Conservation (phyloP, 768 basidiomycete genomes). For the Collybia sordida region DNA sequence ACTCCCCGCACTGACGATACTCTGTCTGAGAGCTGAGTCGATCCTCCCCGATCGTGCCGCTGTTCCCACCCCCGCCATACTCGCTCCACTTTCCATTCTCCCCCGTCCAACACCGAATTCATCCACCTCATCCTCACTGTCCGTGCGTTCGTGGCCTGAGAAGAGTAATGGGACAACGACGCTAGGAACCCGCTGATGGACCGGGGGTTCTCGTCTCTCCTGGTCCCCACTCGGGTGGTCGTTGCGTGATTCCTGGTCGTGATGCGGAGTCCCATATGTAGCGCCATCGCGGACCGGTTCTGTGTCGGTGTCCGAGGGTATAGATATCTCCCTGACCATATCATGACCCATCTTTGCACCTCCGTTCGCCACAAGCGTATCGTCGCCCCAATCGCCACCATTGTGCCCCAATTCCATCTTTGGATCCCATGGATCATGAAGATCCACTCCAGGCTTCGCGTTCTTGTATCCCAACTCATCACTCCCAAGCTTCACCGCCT, state of each 20-base stretch:
- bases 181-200: conserved; percentile 25
- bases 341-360: neutral
- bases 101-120: conserved; percentile 12
- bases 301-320: neutral
- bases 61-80: conserved; percentile 50
- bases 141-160: conserved; percentile 12
- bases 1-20: too few relatives aligned
- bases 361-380: conserved; percentile 15
- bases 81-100: conserved; percentile 11
- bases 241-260: neutral
- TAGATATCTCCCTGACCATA: neutral
- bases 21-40: neutral
- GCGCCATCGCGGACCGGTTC: neutral
- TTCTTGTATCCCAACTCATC: conserved; percentile 14
- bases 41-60: conserved; percentile 31
- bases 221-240: conserved; percentile 4
- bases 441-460: neutral
- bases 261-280: neutral
- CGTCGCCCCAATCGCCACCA: conserved; percentile 12
- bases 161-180: conserved; percentile 30
- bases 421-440: conserved; percentile 13
- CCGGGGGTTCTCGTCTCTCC: neutral
- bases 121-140: neutral
- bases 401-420: neutral
- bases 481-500: conserved; percentile 7